Base-by-base conservation (phyloP, 805 yeast genomes). In the Myxozyma monticola region DNA sequence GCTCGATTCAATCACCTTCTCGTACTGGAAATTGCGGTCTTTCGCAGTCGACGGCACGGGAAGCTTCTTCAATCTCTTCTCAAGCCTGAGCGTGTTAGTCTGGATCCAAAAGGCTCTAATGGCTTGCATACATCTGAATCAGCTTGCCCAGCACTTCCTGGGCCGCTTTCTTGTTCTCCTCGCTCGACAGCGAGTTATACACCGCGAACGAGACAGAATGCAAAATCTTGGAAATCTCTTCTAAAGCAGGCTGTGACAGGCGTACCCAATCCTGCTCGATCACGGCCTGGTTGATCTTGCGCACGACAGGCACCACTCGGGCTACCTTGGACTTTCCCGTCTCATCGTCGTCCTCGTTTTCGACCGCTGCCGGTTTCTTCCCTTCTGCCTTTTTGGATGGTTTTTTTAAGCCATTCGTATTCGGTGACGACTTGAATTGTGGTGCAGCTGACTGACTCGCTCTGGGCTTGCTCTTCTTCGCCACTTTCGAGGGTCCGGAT, bases 31-130 rank as follows among this genome's bases (percentile, higher is more conserved):
- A 18, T 37, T 52, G 20, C 48, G 30, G 34, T 45, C 57, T 21
- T 50, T 45, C 8, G 55, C 45, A 12, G 18, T 25, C 20, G 48
- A 42, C 29, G 57, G 57, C 5, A 50, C 52, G 3, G 57, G 57
- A 24, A 54, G 35, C 29, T 49, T 34, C 3, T 34, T 24, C 8
- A 54, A 50, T 18, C 44, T 26, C 14, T 43, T 30, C 22, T 37
- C 49, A 26, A 50, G n/a, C 43, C 56, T 51, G 21, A 12, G 9
- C 5, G 20, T 17, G 7, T 25, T 18, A 14, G 36, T 44, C 22
- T 39, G 39, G 25, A 4, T 24, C n/a, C 15, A 26, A 15, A 8
- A 6, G 18, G 7, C n/a, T 24, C 4, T 17, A 12, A 6, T 10
- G 18, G n/a, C 21, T 28, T 33, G 22, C 51, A 22, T 29, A 51